Base-by-base conservation (phyloP, 805 yeast species). In the Candida sanyiensis region DNA sequence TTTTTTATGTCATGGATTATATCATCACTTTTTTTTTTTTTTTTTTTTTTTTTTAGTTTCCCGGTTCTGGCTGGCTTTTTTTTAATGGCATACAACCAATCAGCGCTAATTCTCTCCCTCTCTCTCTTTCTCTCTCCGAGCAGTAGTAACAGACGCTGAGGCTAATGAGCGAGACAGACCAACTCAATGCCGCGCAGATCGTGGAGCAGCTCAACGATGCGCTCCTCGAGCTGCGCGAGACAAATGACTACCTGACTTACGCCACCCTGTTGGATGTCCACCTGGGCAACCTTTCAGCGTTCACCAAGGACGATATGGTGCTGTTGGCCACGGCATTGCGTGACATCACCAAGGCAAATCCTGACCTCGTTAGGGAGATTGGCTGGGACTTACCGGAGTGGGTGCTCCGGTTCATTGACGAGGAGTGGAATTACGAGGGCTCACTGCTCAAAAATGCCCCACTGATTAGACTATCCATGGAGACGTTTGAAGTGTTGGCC, bases 311-410 rank as follows among this genome's bases (percentile, higher is more conserved):
- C 0, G 85, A 84, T 37, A 72, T 75, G 39, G 65, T 62, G 2
- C 39, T 47, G 35, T 54, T 84, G n/a, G 58, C 87, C 33, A 59
- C 54, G 0, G 60, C 64, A 3, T 47, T 88, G 11, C 48, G 59
- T 9, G 63, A 61, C 0, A 62, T 77, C 0, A 58, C 86, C 23
- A 50, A 53, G 9, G 59, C 54, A 1, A 57, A 82, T 53, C 64
- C 68, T 13, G 70, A 69, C 9, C 59, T 86, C 22, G 65, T 78
- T 0, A 67, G 71, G 31, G 83, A 80, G 48, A 76, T 88, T 44
- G 95, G 95, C 2, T 89, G 97, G 97, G 97, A 89, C 58, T 55
- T 89, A n/a, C 96, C 96, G 1, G 71, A 70, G 23, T 60, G 84
- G 36, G 48, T 89, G 6, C 51, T 86, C 32, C 66, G 67, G 8